phyloP scores from a whole-genome alignment of 225 moss, liverwort and hornwort species.

The Polytrichum commune region DNA sequence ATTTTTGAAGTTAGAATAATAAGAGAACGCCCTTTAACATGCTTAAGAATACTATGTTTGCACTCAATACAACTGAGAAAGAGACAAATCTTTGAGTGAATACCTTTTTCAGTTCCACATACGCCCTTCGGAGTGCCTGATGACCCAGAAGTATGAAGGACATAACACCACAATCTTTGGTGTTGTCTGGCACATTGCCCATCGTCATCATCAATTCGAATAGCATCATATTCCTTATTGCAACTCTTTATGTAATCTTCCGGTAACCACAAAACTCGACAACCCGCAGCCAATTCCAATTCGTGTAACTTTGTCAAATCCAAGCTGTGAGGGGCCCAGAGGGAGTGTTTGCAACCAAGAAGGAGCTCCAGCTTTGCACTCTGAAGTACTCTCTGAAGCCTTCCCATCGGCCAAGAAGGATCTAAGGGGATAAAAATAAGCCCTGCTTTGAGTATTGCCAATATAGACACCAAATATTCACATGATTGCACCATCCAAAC shows the following conservation, averaged over 20 bases:
- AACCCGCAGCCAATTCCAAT: slow-evolving; percentile 16
- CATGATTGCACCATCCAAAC: slow-evolving; percentile 47
- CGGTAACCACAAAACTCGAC: slow-evolving; percentile 29
- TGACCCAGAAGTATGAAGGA: slow-evolving; percentile 45
- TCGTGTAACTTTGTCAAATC: slow-evolving; percentile 14
- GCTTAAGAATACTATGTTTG: too few relatives aligned
- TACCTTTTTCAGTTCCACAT: slow-evolving; percentile 48
- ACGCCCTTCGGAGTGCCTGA: slow-evolving; percentile 48
- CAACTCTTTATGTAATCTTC: slow-evolving; percentile 26
- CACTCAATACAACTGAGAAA: neutral
- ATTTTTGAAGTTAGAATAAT: too few relatives aligned
- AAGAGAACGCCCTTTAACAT: too few relatives aligned
- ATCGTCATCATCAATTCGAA: neutral
- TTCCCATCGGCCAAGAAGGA: slow-evolving; percentile 32
- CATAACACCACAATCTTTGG: slow-evolving; percentile 22
- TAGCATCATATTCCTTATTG: neutral
- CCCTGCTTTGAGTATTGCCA: slow-evolving; percentile 31
- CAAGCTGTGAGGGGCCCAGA: slow-evolving; percentile 27
- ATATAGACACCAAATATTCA: slow-evolving; percentile 38
- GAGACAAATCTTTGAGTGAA: neutral
- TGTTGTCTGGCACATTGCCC: slow-evolving; percentile 9
- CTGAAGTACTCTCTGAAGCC: slow-evolving; percentile 22
- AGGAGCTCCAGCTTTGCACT: slow-evolving; percentile 23
- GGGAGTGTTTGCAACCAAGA: slow-evolving; percentile 29
- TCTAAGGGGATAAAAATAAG: slow-evolving; percentile 38